Base-by-base conservation (phyloP, 2,329 filamentous ascomycete genomes). In the Torrubiella hemipterigena region DNA sequence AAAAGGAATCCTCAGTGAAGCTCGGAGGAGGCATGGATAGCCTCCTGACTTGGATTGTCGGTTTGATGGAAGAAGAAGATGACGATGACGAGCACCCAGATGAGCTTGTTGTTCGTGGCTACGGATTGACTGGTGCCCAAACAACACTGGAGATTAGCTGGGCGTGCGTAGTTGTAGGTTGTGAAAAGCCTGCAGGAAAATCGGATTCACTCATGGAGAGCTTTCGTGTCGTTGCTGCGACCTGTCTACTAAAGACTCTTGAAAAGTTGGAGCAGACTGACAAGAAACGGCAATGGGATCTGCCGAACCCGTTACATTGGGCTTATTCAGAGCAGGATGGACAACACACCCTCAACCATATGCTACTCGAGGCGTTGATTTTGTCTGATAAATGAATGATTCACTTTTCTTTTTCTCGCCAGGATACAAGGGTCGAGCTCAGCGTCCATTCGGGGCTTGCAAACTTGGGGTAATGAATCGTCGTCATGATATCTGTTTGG, bases 11-110 rank as follows among this genome's bases (percentile, higher is more conserved):
- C 3, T 71, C 67, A 3, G 51, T 59, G 30, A 64, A 63, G 39
- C 55, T 73, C 16, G 63, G 60, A 33, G 66, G 69, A 12, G 64
- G 65, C 30, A 69, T 64, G 27, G 62, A 67, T 24, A 54, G 58
- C 7, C 55, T 66, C 26, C 50, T 61, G 11, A 46, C 53, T 3
- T 64, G 55, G 52, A 52, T 59, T 8, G 50, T 54, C 15, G 47
- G 49, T 6, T 42, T 58, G 24, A 56, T 62, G 3, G 18, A 6
- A 3, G 16, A 21, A 20, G n/a, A 27, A 5, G 14, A 18, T 17
- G 17, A 19, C 6, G 28, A 29, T 14, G 20, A 18, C 10, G 30
- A 37, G 11, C 14, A 14, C 20, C 37, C 44, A n/a, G 31, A 38
- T 7, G 20, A 31, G 18, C 38, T 44, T 11, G 31, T 40, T 7